Evolutionary conservation across 2,329 filamentous ascomycete genomes (phyloP), one percentile per base, ranked within the genome.

Genomic region (Coniochaeta ligniaria): DNA sequence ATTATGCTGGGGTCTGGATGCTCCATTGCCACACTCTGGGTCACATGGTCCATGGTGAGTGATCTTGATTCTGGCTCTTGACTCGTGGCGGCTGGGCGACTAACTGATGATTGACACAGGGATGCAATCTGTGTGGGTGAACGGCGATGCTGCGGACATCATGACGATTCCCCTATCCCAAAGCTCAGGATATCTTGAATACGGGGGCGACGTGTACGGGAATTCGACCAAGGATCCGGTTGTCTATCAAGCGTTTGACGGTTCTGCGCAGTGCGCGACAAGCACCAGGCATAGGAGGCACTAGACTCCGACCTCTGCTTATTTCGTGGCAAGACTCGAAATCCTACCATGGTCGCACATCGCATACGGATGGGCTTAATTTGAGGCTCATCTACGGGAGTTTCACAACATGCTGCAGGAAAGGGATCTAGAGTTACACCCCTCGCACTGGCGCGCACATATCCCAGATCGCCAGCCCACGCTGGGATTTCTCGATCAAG

Each of bases 11-110:
- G 0, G 82, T 82, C 3, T 87, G 83, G 83, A 82, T 86, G 81
- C 73, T 86, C 63, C 84, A 87, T 68, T 87, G 84, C 63, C 84
- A 87, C 67, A 78, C 82, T 17, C 63, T 82, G 57, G 78, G 80
- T 59, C 84, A 87, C 67, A 83, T 84, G 77, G 71, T 83, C 20
- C 85, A 85, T 82, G 81, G 79, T 66, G 71, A 73, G 76, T 70
- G 6, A 31, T 36, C 11, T 6, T 17, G 59, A 65, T 36, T 68
- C 60, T 14, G 63, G 65, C 60, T 68, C 6, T 66, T 68, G 66
- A 66, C 16, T 5, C 60, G 12, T 47, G 11, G 11, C 43, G 22
- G 35, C 35, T 9, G 12, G 35, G 6, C 12, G 12, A 11, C 50
- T 38, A 17, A 60, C 60, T n/a, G 16, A 50, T 16, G 1, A 38